Conservation (phyloP, 768 basidiomycete species). For the Pleurotus tuoliensis region DNA sequence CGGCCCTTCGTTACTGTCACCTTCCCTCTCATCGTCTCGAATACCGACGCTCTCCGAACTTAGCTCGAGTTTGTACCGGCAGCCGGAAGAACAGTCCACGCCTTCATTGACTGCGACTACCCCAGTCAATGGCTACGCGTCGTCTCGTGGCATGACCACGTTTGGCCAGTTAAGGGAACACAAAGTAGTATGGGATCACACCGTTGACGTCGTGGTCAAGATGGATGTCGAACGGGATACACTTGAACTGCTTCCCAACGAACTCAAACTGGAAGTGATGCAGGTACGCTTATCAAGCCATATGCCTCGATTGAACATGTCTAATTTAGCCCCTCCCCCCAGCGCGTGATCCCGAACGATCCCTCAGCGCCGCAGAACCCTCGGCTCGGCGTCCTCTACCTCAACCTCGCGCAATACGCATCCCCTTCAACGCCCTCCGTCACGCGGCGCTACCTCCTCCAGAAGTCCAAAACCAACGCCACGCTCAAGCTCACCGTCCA, state of each 20-base stretch:
- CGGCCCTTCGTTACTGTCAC: not conserved
- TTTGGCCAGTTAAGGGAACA: constrained; percentile 63
- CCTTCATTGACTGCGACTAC: constrained; percentile 8
- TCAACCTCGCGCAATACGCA: constrained; percentile 77
- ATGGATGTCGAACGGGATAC: constrained; percentile 53
- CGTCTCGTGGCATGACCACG: constrained; percentile 57
- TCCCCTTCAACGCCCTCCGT: constrained; percentile 44
- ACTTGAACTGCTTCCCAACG: constrained; percentile 49
- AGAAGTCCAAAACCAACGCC: constrained; percentile 76
- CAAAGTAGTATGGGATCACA: constrained; percentile 57
- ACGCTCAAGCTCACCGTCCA: constrained; percentile 69
- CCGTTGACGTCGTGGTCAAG: constrained; percentile 54
- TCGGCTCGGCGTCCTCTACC: constrained; percentile 58
- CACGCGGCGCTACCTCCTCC: constrained; percentile 61
- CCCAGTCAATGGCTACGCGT: constrained; percentile 18
- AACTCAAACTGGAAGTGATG: constrained; percentile 64
- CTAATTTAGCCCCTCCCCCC: not conserved
- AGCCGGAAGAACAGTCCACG: constrained; percentile 11
- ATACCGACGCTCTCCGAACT: constrained; percentile 3
- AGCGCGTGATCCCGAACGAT: constrained; percentile 53
- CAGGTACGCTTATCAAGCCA: constrained; percentile 24
- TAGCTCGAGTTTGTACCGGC: constrained; percentile 10
- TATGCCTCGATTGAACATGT: not conserved
- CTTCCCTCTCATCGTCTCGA: not conserved
- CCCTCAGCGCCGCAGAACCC: constrained; percentile 53